Evolutionary conservation across 1,139 yeast species (phyloP).

Genomic region (Yamadazyma blattariae): DNA sequence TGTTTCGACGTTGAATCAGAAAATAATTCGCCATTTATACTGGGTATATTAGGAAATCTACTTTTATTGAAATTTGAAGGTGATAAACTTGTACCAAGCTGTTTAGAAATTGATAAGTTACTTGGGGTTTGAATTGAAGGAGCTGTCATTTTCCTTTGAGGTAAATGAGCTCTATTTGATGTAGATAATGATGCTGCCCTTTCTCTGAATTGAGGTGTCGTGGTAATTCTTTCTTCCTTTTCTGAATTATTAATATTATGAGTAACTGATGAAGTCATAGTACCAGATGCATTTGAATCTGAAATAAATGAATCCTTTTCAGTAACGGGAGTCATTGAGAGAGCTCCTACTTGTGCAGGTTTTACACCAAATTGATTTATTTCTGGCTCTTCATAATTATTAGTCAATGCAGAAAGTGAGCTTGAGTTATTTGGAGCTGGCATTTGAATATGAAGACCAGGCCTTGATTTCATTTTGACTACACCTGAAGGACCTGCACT

Average conservation of each 20-base stretch:
- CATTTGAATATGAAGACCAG: conserved; percentile 48
- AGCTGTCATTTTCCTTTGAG: conserved; percentile 13
- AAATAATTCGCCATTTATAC: conserved; percentile 37
- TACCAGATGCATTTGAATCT: neutral
- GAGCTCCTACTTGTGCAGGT: conserved; percentile 45
- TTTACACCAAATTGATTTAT: conserved; percentile 67
- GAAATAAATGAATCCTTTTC: conserved; percentile 43
- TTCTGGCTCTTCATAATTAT: conserved; percentile 22
- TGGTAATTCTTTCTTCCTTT: conserved; percentile 13
- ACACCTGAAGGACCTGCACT: too few species aligned
- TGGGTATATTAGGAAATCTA: conserved; percentile 39
- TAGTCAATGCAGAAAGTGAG: conserved; percentile 35
- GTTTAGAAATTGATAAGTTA: conserved; percentile 15
- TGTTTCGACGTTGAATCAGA: conserved; percentile 35
- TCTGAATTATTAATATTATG: neutral
- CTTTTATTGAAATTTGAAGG: conserved; percentile 5
- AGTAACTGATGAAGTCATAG: neutral
- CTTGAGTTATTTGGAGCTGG: conserved; percentile 42
- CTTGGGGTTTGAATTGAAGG: conserved; percentile 10
- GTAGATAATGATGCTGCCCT: conserved; percentile 17
- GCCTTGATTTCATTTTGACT: conserved; percentile 23
- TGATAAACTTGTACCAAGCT: conserved; percentile 5
- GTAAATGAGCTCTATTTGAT: conserved; percentile 6
- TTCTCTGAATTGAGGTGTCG: conserved; percentile 15
- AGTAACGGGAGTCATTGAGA: conserved; percentile 77